Evolutionary conservation across 257 asterid species (phyloP), one percentile per base, ranked within the genome.

Genomic region (Plantago major): DNA sequence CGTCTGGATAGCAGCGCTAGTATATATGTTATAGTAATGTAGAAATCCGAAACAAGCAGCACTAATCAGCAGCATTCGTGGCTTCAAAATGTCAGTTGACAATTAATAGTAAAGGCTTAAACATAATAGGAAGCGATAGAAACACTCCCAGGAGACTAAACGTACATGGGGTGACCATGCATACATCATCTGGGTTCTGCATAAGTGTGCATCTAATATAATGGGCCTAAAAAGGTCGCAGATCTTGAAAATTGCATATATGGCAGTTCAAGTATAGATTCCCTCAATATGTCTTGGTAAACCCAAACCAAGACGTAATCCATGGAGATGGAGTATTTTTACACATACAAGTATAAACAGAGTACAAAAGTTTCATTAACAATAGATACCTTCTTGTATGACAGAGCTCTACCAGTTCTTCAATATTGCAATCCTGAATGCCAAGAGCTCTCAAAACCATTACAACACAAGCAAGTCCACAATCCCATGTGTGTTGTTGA

Each of bases 401-500:
- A 66, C 98, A 90, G 19, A 88, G 82, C 19, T 81, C 82, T 66
- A 47, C 79, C 65, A 90, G 77, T 46, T 88, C 89, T 40, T 78
- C 78, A 67, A 85, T 78, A 67, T 67, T 70, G 47, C 85, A 70
- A 53, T 71, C 59, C 48, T 64, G 67, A 64, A 81, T 67, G 58
- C 83, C 95, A 60, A 83, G 88, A 58, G 85, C 73, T 73, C 83
- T 80, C 82, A 88, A 76, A 73, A 86, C 86, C 96, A 90, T 90
- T 63, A 82, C 64, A 74, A 85, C 91, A 73, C 98, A 90, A 58
- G 98, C 98, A 80, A 88, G 95, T 56, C 98, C 98, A 73, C 98
- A 88, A 76, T 90, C 98, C 98, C 98, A 90, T 11, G 83, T 68
- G 72, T 72, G 78, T 54, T 79, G 82, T 73, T 90, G 98, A 71